Conservation (phyloP, 2,329 filamentous ascomycete genomes). For the Hyphodiscus sp. region DNA sequence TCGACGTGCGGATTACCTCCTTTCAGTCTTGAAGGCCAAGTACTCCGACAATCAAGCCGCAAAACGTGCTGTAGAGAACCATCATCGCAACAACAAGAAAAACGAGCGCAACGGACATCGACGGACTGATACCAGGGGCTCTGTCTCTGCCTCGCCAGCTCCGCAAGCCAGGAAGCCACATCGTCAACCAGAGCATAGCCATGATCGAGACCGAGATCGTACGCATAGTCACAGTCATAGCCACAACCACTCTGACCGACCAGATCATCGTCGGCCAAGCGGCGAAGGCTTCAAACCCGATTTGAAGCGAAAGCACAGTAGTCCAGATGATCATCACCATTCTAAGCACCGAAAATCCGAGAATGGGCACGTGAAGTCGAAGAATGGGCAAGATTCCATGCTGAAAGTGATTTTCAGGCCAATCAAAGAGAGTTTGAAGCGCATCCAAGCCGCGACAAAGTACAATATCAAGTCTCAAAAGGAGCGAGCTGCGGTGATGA, state of each 20-base stretch:
- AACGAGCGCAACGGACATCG: slow-evolving; percentile 51
- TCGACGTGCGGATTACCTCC: slow-evolving; percentile 85
- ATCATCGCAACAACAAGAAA: slow-evolving; percentile 93
- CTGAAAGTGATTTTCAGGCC: slow-evolving; percentile 45
- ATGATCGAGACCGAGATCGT: slow-evolving; percentile 43
- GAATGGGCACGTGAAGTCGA: slow-evolving; percentile 31
- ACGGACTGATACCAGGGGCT: slow-evolving; percentile 49
- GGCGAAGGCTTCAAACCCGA: slow-evolving; percentile 32
- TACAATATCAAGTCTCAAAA: slow-evolving; percentile 57
- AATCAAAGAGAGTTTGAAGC: slow-evolving; percentile 52
- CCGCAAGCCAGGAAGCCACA: slow-evolving; percentile 44
- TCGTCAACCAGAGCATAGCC: slow-evolving; percentile 34
- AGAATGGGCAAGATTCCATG: slow-evolving; percentile 26
- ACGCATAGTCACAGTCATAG: slow-evolving; percentile 38
- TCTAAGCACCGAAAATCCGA: slow-evolving; percentile 49
- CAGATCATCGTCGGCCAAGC: slow-evolving; percentile 18
- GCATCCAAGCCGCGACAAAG: slow-evolving; percentile 53
- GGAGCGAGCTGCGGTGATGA: slow-evolving; percentile 54
- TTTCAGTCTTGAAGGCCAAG: slow-evolving; percentile 86
- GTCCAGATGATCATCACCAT: slow-evolving; percentile 44
- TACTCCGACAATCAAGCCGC: slow-evolving; percentile 71
- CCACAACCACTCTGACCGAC: slow-evolving; percentile 30
- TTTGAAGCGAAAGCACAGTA: slow-evolving; percentile 55
- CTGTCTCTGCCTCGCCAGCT: slow-evolving; percentile 65
- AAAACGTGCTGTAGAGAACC: slow-evolving; percentile 79